phyloP scores from a whole-genome alignment of 1,284 basidiomycete species.

The Gymnopus androsaceus region DNA sequence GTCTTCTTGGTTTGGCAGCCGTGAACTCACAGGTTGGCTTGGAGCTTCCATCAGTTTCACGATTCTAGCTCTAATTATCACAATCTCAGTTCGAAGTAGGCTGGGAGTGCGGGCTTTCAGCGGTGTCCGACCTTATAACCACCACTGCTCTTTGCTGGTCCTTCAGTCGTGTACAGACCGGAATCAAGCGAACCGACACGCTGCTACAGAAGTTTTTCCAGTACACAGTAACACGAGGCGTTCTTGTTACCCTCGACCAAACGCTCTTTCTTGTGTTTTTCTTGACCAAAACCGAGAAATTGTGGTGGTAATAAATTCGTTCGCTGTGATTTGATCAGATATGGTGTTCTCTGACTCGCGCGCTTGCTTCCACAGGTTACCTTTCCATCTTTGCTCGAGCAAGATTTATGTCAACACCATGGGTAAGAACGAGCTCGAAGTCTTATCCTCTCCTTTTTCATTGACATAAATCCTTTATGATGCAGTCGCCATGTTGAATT shows the following conservation, averaged over 20 bases:
- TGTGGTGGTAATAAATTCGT: slow-evolving; percentile 10
- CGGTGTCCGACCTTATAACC: neutral
- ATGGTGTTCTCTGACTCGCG: neutral
- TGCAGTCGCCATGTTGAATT: slow-evolving; percentile 3
- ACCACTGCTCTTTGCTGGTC: slow-evolving; percentile 1
- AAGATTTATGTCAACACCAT: slow-evolving; percentile 13
- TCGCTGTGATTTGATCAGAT: too few relatives aligned
- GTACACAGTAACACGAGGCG: slow-evolving; percentile 9
- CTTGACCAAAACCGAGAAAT: neutral
- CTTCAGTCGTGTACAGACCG: neutral
- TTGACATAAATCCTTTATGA: neutral
- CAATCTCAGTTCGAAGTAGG: slow-evolving; percentile 8
- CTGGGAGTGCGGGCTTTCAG: neutral
- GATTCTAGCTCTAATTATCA: too few relatives aligned
- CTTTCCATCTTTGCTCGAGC: neutral
- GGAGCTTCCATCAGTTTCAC: too few relatives aligned
- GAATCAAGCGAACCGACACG: slow-evolving; percentile 7
- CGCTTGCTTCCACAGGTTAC: neutral
- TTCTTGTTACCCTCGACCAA: slow-evolving; percentile 5
- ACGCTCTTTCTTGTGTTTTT: neutral
- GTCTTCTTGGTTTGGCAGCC: neutral
- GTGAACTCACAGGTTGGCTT: too few relatives aligned
- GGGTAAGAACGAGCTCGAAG: too few relatives aligned
- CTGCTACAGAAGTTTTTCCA: slow-evolving; percentile 5
- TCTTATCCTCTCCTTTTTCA: neutral